Base-by-base conservation (phyloP, 176 grass and related monocot species). In the Paspalum notatum region DNA sequence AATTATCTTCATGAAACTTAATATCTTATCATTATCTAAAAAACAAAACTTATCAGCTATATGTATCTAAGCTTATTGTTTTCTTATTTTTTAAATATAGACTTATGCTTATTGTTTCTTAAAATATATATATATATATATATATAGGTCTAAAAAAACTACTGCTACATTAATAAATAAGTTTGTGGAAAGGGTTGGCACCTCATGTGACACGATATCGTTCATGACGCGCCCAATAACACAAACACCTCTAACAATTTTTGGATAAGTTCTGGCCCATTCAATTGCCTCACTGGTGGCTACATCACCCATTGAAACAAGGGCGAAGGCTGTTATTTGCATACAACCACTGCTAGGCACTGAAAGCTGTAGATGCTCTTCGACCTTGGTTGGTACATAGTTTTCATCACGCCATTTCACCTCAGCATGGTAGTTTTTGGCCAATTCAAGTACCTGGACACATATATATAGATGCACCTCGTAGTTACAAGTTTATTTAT, bases 291-390 rank as follows among this genome's bases (percentile, higher is more conserved):
- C 66, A 0, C 10, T 24, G 3, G 66, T 46, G 7, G 42, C 20
- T 20, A 66, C 17, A 16, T 66, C 46, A 3, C 61, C 76, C 61
- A 66, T 16, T 41, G 47, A 66, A 32, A 80, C 12, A 9, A 80
- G 56, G 7, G 21, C 78, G 17, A 9, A 0, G 15, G 16, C 18
- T 18, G 64, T 20, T 20, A 69, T 8, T 5, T 45, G 78, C 78
- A 80, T 80, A n/a, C 78, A 80, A 8, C 1, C 51, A 69, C 64
- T 57, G 6, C 22, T 58, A 11, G 55, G 55, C 55, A 24, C 55
- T 1, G 55, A 58, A 58, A 58, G 55, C 3, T 58, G 55, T 24
- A 58, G 55, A 10, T 58, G 55, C 9, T 58, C 55, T 58, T 58
- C 55, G 1, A 58, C 55, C n/a, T 58, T 58, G n/a, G 55, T 24